Evolutionary conservation across 2,329 filamentous ascomycete species (phyloP).

Genomic region (Zymoseptoria brevis): DNA sequence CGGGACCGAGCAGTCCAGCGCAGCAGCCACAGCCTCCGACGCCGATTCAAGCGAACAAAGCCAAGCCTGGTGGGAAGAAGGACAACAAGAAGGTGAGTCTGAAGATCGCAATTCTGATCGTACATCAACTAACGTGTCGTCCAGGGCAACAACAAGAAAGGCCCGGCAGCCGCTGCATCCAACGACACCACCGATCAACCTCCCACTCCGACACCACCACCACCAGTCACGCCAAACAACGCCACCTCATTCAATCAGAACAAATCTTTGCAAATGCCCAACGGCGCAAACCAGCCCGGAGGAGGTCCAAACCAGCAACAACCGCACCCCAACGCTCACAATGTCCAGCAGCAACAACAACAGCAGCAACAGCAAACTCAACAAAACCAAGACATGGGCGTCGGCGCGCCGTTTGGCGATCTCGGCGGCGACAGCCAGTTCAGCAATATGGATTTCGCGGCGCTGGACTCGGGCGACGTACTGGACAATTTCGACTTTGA

Average conservation of each 20-base stretch:
- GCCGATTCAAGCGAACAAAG: constrained; percentile 63
- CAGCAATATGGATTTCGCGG: constrained; percentile 32
- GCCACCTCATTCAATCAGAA: constrained; percentile 32
- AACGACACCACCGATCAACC: constrained; percentile 33
- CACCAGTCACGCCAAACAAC: constrained; percentile 39
- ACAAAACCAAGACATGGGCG: constrained; percentile 28
- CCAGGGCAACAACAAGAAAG: constrained; percentile 31
- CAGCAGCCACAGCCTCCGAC: constrained; percentile 59
- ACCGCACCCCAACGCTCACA: constrained; percentile 9
- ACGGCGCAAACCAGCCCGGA: constrained; percentile 27
- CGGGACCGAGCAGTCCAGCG: constrained; percentile 42
- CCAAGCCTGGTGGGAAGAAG: constrained; percentile 67
- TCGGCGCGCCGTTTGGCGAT: constrained; percentile 33
- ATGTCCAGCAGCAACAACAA: constrained; percentile 12
- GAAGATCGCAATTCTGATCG: background rate
- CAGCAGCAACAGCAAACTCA: constrained; percentile 8
- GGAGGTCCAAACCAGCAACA: constrained; percentile 26
- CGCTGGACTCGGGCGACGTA: constrained; percentile 54
- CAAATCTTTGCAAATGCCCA: constrained; percentile 30
- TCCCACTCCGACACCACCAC: constrained; percentile 42
- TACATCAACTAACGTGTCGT: background rate
- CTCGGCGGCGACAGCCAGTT: constrained; percentile 29
- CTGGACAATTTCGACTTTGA: constrained; percentile 61
- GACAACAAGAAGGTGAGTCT: constrained; percentile 33
- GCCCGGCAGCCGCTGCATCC: constrained; percentile 36